Base-by-base conservation (phyloP, 257 asterid genomes). In the Solanum rostratum region DNA sequence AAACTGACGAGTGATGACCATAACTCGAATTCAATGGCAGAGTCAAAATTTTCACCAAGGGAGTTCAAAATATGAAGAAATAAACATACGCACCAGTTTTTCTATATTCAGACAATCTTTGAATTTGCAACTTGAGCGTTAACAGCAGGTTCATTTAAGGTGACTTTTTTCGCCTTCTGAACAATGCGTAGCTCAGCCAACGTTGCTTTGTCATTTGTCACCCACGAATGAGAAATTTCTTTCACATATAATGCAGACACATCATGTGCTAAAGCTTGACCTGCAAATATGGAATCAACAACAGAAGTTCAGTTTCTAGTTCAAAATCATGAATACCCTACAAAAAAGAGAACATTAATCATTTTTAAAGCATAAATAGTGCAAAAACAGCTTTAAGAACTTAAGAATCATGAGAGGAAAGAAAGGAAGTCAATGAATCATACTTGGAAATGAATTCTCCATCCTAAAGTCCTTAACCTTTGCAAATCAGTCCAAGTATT, bases 121-220 rank as follows among this genome's bases (percentile, higher is more conserved):
- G 91, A 39, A 83, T 91, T 92, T 85, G 90, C 50, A 20, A 83
- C 87, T 79, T 86, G 90, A 62, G 97, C 73, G 70, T 82, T 87
- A 73, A 71, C 90, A 65, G 80, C 85, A 55, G 91, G 87, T 68
- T 91, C 97, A 88, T 90, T 90, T 60, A 91, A 76, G 10, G 66
- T 13, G 14, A 84, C 87, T 80, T 91, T 95, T 87, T 95, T 95
- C 14, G 91, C 93, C 87, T 93, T 95, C 46, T 95, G 98, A 85
- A 93, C 90, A 10, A 97, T 33, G 4, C 0, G 99, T 88, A 97
- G 99, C 92, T 91, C 95, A 2, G 90, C 76, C 86, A 97, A 85
- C 79, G 98, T 97, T 19, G 95, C 95, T 87, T 94, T 94, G 84
- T 95, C 97, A 90, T 92, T 97, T 95, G 93, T 29, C 73, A 29